Percentiles rank a stretch among this genome's conserved stretches.
phyloP scores from a whole-genome alignment of 1,139 yeast species.

The Saccharomyces hybrid region DNA sequence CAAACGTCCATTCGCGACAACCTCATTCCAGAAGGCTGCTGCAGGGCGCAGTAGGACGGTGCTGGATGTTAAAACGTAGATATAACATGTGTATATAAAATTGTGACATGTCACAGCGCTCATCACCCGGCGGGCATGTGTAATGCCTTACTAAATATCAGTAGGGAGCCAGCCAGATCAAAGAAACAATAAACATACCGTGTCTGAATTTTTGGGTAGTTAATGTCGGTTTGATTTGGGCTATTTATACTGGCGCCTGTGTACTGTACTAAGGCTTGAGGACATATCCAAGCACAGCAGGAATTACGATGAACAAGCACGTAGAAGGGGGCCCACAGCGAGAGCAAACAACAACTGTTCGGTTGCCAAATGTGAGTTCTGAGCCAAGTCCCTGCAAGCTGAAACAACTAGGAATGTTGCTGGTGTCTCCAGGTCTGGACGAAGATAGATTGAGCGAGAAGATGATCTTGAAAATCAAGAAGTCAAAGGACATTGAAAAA shows the following conservation, averaged over 20 bases:
- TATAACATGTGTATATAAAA: not conserved
- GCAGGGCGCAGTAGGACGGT: not conserved
- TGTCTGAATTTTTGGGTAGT: not conserved
- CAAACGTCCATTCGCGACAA: not conserved
- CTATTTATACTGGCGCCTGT: not conserved
- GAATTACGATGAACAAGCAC: not conserved
- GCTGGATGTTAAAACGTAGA: not conserved
- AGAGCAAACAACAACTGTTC: not conserved
- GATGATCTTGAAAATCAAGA: conserved; percentile 31
- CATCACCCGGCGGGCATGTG: not conserved
- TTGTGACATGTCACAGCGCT: not conserved
- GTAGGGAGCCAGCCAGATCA: not conserved
- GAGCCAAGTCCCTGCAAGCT: not conserved
- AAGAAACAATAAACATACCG: not conserved
- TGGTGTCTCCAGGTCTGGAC: conserved; percentile 37
- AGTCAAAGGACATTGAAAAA: conserved; percentile 32
- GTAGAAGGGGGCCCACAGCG: not conserved
- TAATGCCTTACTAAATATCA: not conserved
- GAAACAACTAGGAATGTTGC: conserved; percentile 26
- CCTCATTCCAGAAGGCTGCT: not conserved
- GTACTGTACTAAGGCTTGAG: not conserved
- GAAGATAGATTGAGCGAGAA: conserved; percentile 29
- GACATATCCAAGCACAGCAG: not conserved
- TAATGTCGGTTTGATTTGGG: not conserved
- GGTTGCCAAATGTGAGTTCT: not conserved